Conservation (phyloP, 2,329 filamentous ascomycete species). For the Tolypocladium inflatum region DNA sequence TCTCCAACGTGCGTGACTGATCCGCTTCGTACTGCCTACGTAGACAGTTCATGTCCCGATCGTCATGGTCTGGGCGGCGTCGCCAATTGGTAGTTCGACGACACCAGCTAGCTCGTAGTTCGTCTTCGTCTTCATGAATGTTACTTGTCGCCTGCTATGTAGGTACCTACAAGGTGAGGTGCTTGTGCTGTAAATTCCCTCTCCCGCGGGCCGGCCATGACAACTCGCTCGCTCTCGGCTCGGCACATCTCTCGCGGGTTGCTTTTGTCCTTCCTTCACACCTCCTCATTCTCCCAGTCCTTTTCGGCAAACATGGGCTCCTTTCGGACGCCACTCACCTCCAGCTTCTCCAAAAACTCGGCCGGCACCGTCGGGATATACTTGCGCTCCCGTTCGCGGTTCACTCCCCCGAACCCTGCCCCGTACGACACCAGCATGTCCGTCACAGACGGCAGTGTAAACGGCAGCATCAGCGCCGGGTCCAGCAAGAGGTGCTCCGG, state of each 20-base stretch:
- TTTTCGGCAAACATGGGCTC: constrained; percentile 51
- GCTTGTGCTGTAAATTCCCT: neutral
- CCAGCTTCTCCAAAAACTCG: constrained; percentile 84
- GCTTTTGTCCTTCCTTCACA: constrained; percentile 18
- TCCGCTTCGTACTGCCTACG: too few species aligned
- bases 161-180: neutral
- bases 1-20: too few species aligned
- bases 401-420: constrained; percentile 85
- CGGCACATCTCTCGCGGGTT: neutral
- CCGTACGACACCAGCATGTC: constrained; percentile 97
- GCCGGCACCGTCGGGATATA: constrained; percentile 93
- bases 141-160: neutral
- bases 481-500: constrained; percentile 74
- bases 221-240: neutral
- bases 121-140: neutral
- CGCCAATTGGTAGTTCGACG: neutral
- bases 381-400: constrained; percentile 83
- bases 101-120: neutral
- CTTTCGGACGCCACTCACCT: constrained; percentile 44
- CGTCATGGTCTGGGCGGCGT: neutral
- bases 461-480: constrained; percentile 85
- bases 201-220: neutral
- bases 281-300: constrained; percentile 60
- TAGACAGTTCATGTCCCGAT: too few species aligned
- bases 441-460: constrained; percentile 88